Evolutionary conservation across 2,329 filamentous ascomycete genomes (phyloP).

Genomic region (Diaporthe sp.): DNA sequence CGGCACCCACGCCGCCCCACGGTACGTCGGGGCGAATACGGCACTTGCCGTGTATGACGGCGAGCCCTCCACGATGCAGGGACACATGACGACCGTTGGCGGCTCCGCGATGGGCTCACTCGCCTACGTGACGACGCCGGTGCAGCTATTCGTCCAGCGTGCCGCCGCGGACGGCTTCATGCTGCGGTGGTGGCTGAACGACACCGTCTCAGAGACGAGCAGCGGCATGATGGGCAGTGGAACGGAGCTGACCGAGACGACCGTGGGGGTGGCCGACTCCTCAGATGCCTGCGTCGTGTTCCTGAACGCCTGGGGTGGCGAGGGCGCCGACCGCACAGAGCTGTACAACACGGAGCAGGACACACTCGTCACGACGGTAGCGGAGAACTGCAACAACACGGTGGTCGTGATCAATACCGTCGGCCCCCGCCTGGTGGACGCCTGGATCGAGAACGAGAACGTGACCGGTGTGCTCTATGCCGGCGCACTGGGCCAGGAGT

Average conservation of each 20-base stretch:
- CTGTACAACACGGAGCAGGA: slow-evolving; percentile 78
- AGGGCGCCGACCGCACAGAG: slow-evolving; percentile 75
- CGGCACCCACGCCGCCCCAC: slow-evolving; percentile 50
- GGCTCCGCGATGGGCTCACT: slow-evolving; percentile 65
- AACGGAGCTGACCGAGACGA: slow-evolving; percentile 14
- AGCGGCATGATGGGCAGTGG: not conserved
- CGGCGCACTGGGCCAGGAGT: slow-evolving; percentile 75
- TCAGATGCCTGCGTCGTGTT: slow-evolving; percentile 77
- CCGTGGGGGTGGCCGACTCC: slow-evolving; percentile 49
- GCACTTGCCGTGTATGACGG: not conserved
- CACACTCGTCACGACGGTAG: slow-evolving; percentile 68
- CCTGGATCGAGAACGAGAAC: slow-evolving; percentile 73
- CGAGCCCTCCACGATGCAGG: slow-evolving; percentile 11
- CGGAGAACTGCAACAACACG: slow-evolving; percentile 71
- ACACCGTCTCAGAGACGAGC: slow-evolving; percentile 55
- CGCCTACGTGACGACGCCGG: slow-evolving; percentile 67
- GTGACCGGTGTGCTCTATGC: slow-evolving; percentile 75
- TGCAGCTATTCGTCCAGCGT: slow-evolving; percentile 64
- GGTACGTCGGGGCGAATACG: slow-evolving; percentile 16
- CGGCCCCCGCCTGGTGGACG: slow-evolving; percentile 68
- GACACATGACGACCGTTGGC: slow-evolving; percentile 66
- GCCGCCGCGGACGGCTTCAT: slow-evolving; percentile 54
- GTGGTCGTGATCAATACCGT: slow-evolving; percentile 78
- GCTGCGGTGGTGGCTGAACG: slow-evolving; percentile 63
- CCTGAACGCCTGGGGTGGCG: slow-evolving; percentile 78